Conservation (phyloP, 306 rosid genomes). For the Vicia faba region DNA sequence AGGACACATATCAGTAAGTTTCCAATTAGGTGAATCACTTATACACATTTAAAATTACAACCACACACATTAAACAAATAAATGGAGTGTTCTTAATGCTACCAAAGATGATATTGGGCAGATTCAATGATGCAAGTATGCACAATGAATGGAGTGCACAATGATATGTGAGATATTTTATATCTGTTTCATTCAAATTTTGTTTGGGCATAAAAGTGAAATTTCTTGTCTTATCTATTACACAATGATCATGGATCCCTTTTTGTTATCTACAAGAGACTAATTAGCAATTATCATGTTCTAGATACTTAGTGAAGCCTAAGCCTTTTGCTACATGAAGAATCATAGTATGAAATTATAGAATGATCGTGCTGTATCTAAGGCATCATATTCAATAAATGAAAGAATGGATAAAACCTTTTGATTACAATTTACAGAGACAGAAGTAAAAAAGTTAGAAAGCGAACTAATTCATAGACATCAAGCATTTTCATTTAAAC, state of each 20-base stretch:
- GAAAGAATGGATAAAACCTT: conserved; percentile 23
- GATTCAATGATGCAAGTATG: no score
- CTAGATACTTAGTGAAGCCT: conserved; percentile 9
- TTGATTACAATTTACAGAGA: conserved; percentile 9
- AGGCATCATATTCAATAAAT: conserved; percentile 16
- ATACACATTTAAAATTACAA: no score
- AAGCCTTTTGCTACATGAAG: conserved; percentile 12
- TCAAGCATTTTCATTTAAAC: conserved; percentile 18
- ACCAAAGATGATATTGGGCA: no score
- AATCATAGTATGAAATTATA: conserved; percentile 13
- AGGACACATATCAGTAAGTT: no score
- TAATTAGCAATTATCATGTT: background rate
- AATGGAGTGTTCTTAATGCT: no score
- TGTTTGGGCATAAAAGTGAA: no score
- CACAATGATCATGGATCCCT: conserved; percentile 8
- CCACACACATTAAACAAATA: no score
- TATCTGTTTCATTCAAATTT: no score
- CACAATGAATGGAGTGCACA: no score
- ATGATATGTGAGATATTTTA: no score
- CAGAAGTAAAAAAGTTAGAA: background rate
- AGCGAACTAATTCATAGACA: conserved; percentile 10
- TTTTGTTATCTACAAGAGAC: background rate
- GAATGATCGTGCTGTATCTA: background rate
- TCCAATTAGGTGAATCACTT: no score
- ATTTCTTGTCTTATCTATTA: no score